Evolutionary conservation across 768 basidiomycete genomes (phyloP).

Genomic region (Rhodotorula paludigena): DNA sequence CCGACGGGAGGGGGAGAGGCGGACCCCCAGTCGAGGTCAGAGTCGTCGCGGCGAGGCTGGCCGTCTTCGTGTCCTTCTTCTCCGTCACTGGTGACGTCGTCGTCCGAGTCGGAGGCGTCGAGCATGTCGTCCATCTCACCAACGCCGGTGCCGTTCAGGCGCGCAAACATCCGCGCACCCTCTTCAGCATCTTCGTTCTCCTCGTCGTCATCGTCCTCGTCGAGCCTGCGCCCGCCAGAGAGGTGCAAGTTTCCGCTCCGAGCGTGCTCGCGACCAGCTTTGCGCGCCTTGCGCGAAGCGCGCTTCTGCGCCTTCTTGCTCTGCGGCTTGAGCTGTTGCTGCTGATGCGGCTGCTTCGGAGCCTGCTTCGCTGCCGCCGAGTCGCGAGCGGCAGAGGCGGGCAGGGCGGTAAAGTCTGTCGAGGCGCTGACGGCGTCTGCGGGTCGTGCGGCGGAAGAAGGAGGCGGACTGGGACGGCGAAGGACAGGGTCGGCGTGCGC

Average conservation of each 20-base stretch:
- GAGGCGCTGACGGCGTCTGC: neutral
- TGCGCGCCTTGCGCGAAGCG: slow-evolving; percentile 19
- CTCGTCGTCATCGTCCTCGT: slow-evolving; percentile 16
- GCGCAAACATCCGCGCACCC: slow-evolving; percentile 13
- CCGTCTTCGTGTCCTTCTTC: slow-evolving; percentile 13
- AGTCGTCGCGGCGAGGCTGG: slow-evolving; percentile 23
- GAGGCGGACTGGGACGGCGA: neutral
- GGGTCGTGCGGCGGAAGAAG: neutral
- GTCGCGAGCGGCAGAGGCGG: neutral
- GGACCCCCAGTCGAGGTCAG: slow-evolving; percentile 36
- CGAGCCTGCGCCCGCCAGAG: neutral
- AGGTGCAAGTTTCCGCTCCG: slow-evolving; percentile 24
- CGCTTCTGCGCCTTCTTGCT: slow-evolving; percentile 28
- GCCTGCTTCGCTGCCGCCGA: neutral
- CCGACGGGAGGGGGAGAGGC: slow-evolving; percentile 6
- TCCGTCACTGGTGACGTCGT: slow-evolving; percentile 1
- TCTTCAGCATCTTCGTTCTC: slow-evolving; percentile 14
- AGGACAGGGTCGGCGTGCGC: slow-evolving; percentile 24
- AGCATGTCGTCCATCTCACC: slow-evolving; percentile 34
- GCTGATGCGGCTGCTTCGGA: neutral
- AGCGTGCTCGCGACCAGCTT: slow-evolving; percentile 23
- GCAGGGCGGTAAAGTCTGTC: neutral
- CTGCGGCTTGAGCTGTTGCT: neutral
- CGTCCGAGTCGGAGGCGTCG: neutral
- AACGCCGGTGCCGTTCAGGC: slow-evolving; percentile 1